Evolutionary conservation across 345 rosid genomes (phyloP).

Genomic region (Erucastrum elatum): DNA sequence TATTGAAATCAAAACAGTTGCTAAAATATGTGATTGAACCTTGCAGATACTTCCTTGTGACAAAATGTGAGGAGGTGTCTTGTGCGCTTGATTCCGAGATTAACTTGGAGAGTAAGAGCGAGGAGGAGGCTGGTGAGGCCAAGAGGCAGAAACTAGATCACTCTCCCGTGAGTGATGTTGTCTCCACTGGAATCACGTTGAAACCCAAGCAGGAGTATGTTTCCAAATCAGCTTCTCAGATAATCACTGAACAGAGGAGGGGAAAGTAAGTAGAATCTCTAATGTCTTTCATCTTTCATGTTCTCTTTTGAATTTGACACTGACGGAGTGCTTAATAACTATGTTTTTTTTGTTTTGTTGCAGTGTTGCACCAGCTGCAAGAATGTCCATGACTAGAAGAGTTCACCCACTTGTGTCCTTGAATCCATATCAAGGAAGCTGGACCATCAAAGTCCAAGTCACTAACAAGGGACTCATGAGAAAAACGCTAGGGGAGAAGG

Average conservation of each 20-base stretch:
- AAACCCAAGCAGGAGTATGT: constrained; percentile 69
- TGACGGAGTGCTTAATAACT: too few relatives aligned
- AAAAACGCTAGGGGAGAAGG: constrained; percentile 88
- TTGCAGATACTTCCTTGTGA: constrained; percentile 70
- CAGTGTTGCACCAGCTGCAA: constrained; percentile 81
- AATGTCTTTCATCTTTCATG: neutral
- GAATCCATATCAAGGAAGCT: constrained; percentile 94
- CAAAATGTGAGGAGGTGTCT: constrained; percentile 70
- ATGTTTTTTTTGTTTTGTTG: neutral
- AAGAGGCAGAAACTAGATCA: constrained; percentile 54
- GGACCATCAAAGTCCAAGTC: constrained; percentile 91
- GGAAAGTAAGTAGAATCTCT: constrained; percentile 53
- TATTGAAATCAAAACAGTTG: neutral
- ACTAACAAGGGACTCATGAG: constrained; percentile 89
- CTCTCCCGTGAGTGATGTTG: constrained; percentile 36
- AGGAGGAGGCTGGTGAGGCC: constrained; percentile 34
- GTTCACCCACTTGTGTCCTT: constrained; percentile 89
- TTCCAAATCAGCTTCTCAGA: constrained; percentile 84
- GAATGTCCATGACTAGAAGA: constrained; percentile 88
- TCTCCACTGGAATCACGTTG: constrained; percentile 47
- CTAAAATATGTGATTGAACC: neutral
- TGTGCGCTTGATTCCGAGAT: constrained; percentile 71
- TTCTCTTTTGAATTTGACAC: too few relatives aligned
- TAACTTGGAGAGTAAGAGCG: constrained; percentile 33
- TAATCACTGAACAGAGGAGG: constrained; percentile 60